A percentile compares a stretch with the other conserved stretches of the same genome.
Conservation (phyloP, 352 stramenopile species). For the Globisporangium irregulare region DNA sequence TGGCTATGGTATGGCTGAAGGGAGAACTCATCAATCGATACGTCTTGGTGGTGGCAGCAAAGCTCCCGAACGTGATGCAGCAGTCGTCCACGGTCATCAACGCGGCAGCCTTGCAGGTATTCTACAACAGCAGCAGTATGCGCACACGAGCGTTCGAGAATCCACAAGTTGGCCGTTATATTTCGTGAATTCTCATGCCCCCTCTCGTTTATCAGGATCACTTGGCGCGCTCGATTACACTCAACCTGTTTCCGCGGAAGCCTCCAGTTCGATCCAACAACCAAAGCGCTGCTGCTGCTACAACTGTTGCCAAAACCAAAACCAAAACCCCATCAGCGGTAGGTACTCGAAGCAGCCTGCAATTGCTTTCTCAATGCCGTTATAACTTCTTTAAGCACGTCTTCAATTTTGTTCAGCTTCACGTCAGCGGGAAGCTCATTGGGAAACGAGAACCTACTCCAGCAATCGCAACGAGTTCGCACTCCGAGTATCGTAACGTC, state of each 20-base stretch:
- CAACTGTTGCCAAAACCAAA: no score
- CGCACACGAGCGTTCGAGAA: no score
- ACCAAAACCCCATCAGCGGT: neutral
- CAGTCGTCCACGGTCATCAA: constrained; percentile 64
- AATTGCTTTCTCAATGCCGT: neutral
- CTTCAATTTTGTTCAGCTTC: neutral
- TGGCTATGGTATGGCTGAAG: no score
- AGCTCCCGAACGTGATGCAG: constrained; percentile 20
- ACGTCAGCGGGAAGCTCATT: neutral
- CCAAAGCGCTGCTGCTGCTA: neutral
- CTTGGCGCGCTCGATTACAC: constrained; percentile 46
- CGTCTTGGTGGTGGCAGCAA: constrained; percentile 7
- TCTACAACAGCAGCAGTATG: no score
- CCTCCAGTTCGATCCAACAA: neutral
- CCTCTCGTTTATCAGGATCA: constrained; percentile 28
- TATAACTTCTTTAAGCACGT: neutral
- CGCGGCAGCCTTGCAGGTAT: constrained; percentile 64
- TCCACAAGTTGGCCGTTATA: neutral
- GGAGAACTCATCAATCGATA: no score
- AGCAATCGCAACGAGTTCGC: neutral
- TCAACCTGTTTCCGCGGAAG: constrained; percentile 31
- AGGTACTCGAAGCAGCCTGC: neutral
- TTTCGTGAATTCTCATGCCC: neutral
- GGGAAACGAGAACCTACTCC: neutral
- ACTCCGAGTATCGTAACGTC: constrained; percentile 42